A percentile compares a stretch with the other conserved stretches of the same genome.
Conservation (phyloP, 2,329 filamentous ascomycete species). For the Talaromyces sp. region DNA sequence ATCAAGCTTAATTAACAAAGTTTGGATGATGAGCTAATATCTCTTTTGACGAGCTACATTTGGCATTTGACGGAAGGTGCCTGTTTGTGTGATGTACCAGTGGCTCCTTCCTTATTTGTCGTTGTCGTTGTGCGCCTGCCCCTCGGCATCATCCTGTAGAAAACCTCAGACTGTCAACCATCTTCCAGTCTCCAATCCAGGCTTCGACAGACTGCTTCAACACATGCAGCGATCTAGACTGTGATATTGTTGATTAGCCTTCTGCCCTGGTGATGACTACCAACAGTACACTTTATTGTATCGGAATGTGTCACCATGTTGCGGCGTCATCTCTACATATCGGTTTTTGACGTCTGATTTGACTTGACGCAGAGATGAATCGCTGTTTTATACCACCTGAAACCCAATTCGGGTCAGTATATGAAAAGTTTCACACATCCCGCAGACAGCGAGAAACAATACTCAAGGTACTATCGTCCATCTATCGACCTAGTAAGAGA, state of each 20-base stretch:
- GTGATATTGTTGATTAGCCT: not conserved
- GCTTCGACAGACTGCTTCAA: not conserved
- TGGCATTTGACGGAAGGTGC: not conserved
- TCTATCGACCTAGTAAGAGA: not conserved
- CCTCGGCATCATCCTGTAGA: not conserved
- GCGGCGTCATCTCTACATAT: not conserved
- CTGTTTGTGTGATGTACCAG: not conserved
- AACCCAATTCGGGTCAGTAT: not conserved
- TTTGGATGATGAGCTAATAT: not conserved
- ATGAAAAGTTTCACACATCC: not conserved
- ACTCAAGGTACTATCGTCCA: not conserved
- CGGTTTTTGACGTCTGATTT: not conserved
- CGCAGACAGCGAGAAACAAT: not conserved
- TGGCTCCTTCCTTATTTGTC: not conserved
- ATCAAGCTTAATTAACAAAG: not conserved
- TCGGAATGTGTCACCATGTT: not conserved
- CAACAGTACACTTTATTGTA: not conserved
- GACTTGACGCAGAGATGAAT: not conserved
- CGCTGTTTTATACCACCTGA: not conserved
- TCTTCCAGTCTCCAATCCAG: not conserved
- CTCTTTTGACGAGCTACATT: not conserved
- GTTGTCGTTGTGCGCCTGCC: not conserved
- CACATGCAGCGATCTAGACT: not conserved
- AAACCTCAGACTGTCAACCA: not conserved
- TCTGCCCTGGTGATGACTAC: not conserved